phyloP scores from a whole-genome alignment of 2,329 filamentous ascomycete species.

The Eutypella sp. region DNA sequence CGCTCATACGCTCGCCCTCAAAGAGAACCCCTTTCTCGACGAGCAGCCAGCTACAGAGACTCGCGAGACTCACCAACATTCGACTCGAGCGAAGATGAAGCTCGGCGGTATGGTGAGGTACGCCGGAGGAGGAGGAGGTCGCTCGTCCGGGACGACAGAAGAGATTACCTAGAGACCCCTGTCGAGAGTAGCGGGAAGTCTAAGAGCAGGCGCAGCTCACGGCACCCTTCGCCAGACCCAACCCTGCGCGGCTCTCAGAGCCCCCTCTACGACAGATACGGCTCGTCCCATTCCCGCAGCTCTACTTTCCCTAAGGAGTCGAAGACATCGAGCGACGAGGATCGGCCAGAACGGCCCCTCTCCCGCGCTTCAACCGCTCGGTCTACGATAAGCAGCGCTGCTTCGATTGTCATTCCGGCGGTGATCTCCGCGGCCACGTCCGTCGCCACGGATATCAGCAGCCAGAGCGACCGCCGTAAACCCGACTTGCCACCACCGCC shows the following conservation, averaged over 20 bases:
- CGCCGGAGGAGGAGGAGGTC: constrained; percentile 19
- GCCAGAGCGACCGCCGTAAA: constrained; percentile 10
- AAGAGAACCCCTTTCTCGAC: constrained; percentile 17
- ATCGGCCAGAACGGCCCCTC: constrained; percentile 13
- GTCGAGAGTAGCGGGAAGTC: constrained; percentile 12
- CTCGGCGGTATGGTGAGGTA: constrained; percentile 8
- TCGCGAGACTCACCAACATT: constrained; percentile 14
- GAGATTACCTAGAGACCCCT: constrained; percentile 15
- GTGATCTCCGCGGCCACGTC: constrained; percentile 9
- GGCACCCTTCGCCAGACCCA: constrained; percentile 18
- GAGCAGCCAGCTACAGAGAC: constrained; percentile 15
- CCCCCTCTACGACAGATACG: constrained; percentile 17
- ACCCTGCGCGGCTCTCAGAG: constrained; percentile 19
- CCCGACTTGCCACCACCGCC: constrained; percentile 10
- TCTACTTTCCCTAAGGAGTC: constrained; percentile 24
- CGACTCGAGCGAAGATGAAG: constrained; percentile 27
- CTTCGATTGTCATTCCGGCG: constrained; percentile 14
- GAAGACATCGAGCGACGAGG: constrained; percentile 14
- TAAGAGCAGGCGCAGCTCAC: constrained; percentile 15
- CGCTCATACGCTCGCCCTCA: constrained; percentile 15
- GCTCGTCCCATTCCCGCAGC: constrained; percentile 21
- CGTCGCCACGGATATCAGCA: constrained; percentile 5
- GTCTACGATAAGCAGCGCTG: constrained; percentile 9
- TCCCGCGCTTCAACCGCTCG: constrained; percentile 22
- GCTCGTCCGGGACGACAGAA: constrained; percentile 11